phyloP scores from a whole-genome alignment of 2,329 filamentous ascomycete species.

The Cryphonectria parasitica region DNA sequence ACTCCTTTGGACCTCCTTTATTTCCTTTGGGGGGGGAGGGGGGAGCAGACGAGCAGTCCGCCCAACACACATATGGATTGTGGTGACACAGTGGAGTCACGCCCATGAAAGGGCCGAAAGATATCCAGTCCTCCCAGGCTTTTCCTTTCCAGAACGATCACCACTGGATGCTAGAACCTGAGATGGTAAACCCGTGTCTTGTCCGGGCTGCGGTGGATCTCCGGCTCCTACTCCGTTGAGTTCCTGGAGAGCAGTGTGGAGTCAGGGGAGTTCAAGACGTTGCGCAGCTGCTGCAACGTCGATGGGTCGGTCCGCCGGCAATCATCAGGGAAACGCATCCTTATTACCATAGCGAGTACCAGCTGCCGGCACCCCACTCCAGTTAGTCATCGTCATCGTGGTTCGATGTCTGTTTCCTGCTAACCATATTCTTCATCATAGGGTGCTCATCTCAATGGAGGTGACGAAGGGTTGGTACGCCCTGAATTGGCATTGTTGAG shows the following conservation, averaged over 20 bases:
- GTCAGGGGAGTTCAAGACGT: background rate
- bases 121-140: background rate
- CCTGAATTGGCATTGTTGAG: background rate
- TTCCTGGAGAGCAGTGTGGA: background rate
- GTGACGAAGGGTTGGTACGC: background rate
- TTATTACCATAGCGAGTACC: background rate
- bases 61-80: background rate
- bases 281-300: background rate
- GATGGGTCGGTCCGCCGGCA: constrained; percentile 2
- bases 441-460: background rate
- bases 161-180: background rate
- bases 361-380: background rate
- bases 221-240: background rate
- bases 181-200: background rate
- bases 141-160: background rate
- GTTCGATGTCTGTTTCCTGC: background rate
- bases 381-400: background rate
- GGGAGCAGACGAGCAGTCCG: background rate
- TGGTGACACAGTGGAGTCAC: background rate
- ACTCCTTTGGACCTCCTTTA: background rate
- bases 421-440: background rate
- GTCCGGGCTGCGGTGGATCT: background rate
- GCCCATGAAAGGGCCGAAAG: background rate
- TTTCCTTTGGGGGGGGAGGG: background rate
- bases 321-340: background rate